Base-by-base conservation (phyloP, 768 basidiomycete species). In the Termitomyces sp. region DNA sequence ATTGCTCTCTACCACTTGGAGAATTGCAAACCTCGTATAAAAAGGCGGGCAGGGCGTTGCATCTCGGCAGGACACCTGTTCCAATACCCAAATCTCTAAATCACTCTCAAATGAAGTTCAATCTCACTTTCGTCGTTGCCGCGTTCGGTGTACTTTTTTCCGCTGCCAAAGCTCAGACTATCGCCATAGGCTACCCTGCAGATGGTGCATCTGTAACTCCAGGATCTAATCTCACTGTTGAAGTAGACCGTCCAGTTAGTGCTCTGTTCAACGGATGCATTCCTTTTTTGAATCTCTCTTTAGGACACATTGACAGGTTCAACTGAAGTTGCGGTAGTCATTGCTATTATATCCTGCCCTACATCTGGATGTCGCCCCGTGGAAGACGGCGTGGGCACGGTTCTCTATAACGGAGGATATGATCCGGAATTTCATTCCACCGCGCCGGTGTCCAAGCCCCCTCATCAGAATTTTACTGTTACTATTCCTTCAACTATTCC, bases 161-260 rank as follows among this genome's bases (percentile, higher is more conserved):
- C 35, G 64, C 66, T 22, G 74, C 71, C 38, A 67, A 79, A 42
- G 83, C 79, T 4, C 85, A 86, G 61, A 58, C 58, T 11, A 73
- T 71, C 8, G 28, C 11, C 16, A 80, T 87, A 38, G 78, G 78
- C 7, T 68, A 68, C 22, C 84, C 85, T 5, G 63, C 70, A 3
- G 65, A 70, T 5, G 75, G 73, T 7, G 57, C 73, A 7, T 56
- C 66, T 8, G 74, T 84, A 9, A 57, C 40, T 7, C 65, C 78
- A 33, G 84, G 84, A 4, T 67, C 62, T 6, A 65, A 66, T 13
- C 44, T 85, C 32, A 76, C 69, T 4, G 78, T 85, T 7, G 78
- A 82, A 61, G 67, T 86, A 11, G 79, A 80, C 59, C 74, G 76
- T 56, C 82, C 82, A 3, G 84, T 85, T 67, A 32, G 81, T 73